These are phyloP conservation scores for Aureoboletus auriporus DNA, from an alignment of 768 basidiomycete genomes.

Conservation along the genomic window DNA sequence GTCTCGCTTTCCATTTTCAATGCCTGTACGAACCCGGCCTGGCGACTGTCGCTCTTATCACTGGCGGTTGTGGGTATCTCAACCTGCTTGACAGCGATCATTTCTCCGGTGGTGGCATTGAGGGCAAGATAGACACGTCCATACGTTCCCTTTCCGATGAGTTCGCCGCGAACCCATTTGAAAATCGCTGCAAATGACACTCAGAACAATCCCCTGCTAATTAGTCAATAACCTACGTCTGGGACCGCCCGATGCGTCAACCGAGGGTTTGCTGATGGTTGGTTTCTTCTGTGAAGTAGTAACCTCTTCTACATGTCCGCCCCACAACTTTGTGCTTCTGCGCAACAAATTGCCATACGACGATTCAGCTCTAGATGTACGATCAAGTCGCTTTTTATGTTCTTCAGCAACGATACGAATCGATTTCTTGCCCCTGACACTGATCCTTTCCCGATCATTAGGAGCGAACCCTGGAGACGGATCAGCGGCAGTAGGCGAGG, in stretches of 20 bases:
- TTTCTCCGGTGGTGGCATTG: slow-evolving; percentile 95
- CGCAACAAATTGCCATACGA: slow-evolving; percentile 54
- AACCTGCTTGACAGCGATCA: slow-evolving; percentile 99
- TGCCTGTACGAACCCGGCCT: slow-evolving; percentile 82
- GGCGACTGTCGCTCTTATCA: slow-evolving; percentile 86
- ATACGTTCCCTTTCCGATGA: slow-evolving; percentile 96
- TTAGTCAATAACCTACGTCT: slow-evolving; percentile 51
- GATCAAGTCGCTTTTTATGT: slow-evolving; percentile 72
- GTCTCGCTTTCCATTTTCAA: slow-evolving; percentile 95
- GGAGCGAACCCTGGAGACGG: slow-evolving; percentile 36
- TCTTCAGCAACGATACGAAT: slow-evolving; percentile 91
- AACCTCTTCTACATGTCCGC: slow-evolving; percentile 88
- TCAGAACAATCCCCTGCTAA: slow-evolving; percentile 14
- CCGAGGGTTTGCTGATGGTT: slow-evolving; percentile 37
- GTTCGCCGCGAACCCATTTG: slow-evolving; percentile 97
- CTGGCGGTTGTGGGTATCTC: slow-evolving; percentile 89
- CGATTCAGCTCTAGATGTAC: slow-evolving; percentile 58
- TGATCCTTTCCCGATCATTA: slow-evolving; percentile 35
- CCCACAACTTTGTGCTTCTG: slow-evolving; percentile 94
- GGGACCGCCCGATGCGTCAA: slow-evolving; percentile 61
- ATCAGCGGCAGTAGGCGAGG: slow-evolving; percentile 69
- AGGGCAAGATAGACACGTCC: slow-evolving; percentile 94
- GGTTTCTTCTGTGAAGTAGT: slow-evolving; percentile 65
- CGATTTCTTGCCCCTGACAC: slow-evolving; percentile 75
- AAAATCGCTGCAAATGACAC: slow-evolving; percentile 61